Evolutionary conservation across 2,329 filamentous ascomycete genomes (phyloP), one percentile per base, ranked within the genome.

Genomic region (Penicillium digitatum): DNA sequence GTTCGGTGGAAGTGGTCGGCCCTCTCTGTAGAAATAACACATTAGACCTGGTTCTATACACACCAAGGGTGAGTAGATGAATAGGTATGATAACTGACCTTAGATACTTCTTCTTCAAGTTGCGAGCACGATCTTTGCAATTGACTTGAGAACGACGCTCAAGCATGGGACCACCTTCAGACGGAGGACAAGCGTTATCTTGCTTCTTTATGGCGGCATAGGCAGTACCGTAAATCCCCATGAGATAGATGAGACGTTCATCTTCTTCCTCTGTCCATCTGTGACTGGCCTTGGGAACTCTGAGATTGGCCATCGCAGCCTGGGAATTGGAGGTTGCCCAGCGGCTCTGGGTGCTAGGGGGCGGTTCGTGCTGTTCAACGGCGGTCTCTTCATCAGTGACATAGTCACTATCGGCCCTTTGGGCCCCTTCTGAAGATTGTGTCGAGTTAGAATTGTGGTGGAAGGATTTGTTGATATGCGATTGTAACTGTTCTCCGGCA

Each of bases 91-190:
- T 22, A 7, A 10, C 58, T 34, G 50, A 55, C 77, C 74, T 75
- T 3, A 79, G 50, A 48, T 65, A 76, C 8, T 69, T 69, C 38
- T 76, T 69, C 63, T 80, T 81, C 54, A 84, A 67, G 56, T 82
- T 83, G 48, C 82, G 74, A 4, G 81, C 82, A 56, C 77, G 78
- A 58, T 82, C 80, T 60, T 81, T 82, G 8, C 84, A 57, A 42
- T 82, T 79, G 3, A 82, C 79, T 56, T 85, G 79, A 6, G 68
- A 72, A 2, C 82, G 74, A 2, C 62, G 57, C 4, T 51, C 53
- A 18, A 81, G 63, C 39, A 68, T 47, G 3, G 67, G 67, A 11
- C 69, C 64, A 32, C 69, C 68, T 46, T 70, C 44, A 49, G 62
- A 35, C 5, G 51, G 62, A 2, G 71, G 72, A 16, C 65, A 64